Conservation (phyloP, 140 eudicot species). For the Bidens hawaiensis region DNA sequence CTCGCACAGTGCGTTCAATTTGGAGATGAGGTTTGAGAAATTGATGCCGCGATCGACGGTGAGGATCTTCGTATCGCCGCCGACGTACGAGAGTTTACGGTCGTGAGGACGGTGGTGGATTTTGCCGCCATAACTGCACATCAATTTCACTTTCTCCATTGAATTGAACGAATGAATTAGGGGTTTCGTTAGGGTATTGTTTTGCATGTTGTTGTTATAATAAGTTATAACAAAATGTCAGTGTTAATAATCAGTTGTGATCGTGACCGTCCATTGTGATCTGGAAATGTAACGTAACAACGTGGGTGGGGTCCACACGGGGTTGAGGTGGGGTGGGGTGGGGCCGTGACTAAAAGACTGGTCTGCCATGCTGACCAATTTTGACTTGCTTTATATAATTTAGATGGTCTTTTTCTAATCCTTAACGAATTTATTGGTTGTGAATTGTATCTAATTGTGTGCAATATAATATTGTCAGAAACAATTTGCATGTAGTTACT, state of each 20-base stretch:
- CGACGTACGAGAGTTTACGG: slow-evolving; percentile 51
- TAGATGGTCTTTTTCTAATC: neutral
- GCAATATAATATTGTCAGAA: too few species aligned
- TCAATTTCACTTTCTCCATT: slow-evolving; percentile 54
- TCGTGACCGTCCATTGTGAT: slow-evolving; percentile 34
- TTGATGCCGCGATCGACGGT: slow-evolving; percentile 54
- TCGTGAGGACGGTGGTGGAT: slow-evolving; percentile 51
- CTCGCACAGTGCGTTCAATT: slow-evolving; percentile 33
- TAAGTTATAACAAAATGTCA: slow-evolving; percentile 8
- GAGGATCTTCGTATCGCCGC: slow-evolving; percentile 69
- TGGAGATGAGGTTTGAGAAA: slow-evolving; percentile 32
- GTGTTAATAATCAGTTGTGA: slow-evolving; percentile 3
- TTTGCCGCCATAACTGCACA: slow-evolving; percentile 79
- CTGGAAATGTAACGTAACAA: slow-evolving; percentile 29
- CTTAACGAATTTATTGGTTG: neutral
- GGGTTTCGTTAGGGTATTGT: slow-evolving; percentile 9
- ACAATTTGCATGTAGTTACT: neutral
- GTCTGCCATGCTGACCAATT: slow-evolving; percentile 34
- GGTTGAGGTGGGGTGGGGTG: slow-evolving; percentile 23
- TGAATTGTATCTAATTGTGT: neutral
- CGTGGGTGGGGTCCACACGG: slow-evolving; percentile 39
- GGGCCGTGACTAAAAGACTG: slow-evolving; percentile 17
- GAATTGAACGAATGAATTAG: neutral
- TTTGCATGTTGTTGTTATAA: slow-evolving; percentile 26
- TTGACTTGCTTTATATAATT: slow-evolving; percentile 17